Evolutionary conservation across 2,329 filamentous ascomycete genomes (phyloP), one percentile per base, ranked within the genome.

Genomic region (Colletotrichum brevisporum): DNA sequence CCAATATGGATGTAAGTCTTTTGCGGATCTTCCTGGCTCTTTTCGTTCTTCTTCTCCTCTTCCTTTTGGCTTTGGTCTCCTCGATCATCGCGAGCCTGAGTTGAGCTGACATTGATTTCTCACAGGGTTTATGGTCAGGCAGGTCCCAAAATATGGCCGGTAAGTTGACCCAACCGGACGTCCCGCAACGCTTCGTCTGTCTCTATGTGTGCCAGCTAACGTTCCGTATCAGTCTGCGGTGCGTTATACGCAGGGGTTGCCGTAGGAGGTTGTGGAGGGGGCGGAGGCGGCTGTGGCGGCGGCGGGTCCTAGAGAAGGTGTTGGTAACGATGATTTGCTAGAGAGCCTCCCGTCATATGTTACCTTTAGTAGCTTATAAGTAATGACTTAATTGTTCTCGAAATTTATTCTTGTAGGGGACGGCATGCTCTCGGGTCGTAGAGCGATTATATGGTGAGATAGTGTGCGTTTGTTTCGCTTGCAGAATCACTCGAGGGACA

Each of bases 51-150:
- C 3, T 2, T 6, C 10, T 36, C 10, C 31, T 36, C 31, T 36
- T 31, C 10, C 27, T 8, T 36, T 36, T 8, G 9, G 4, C 8
- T 36, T 36, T 36, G 31, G 10, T 9, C 31, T 3, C 1, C 31
- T 6, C 8, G 31, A 36, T 36, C 8, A 9, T 6, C 8, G n/a
- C 12, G 8, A 3, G 36, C 21, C 21, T 24, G 21, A 3, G 16
- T 45, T 6, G 16, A 26, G 24, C 15, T 64, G 18, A 36, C 31
- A 2, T 12, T 66, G 15, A 69, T 15, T 26, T 9, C 6, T 43
- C 27, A 5, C 26, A 69, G 67, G 67, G 67, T 27, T 18, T 27
- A 4, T 69, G 67, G 62, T 24, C 50, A 8, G 56, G 55, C 3
- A 51, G 59, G 43, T 50, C 4, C 6, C 8, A 24, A 5, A 36